Base-by-base conservation (phyloP, 495 filamentous ascomycete species). In the Trichoderma gamsii region DNA sequence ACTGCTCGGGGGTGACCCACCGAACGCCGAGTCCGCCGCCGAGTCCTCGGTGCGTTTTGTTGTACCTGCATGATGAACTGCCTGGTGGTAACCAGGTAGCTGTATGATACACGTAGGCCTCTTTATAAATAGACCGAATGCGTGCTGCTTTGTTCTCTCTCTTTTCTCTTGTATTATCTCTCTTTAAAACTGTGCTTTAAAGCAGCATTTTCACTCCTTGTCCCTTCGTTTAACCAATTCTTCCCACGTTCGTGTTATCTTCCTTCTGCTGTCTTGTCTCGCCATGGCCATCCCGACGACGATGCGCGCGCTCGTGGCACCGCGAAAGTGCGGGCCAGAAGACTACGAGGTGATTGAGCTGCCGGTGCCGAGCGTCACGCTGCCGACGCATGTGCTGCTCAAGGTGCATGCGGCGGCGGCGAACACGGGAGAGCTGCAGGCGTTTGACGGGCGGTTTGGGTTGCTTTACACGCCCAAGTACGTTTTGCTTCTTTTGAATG, bases 351-450 rank as follows among this genome's bases (percentile, higher is more conserved):
- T 86, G 32, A 38, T 73, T 11, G 76, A 79, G n/a, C 65, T 84
- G 25, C 80, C 81, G 0, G 70, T 77, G 18, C 84, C 83, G 0
- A 72, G 72, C 65, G 74, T 85, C 64, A 71, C 67, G 2, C 65
- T 73, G 16, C 75, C 81, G 3, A 73, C 79, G 67, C 79, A 86
- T 61, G 70, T 86, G 13, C 71, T 88, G 8, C 79, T 88, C 70
- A 78, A 77, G 65, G 76, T 86, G 9, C 75, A 84, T 67, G 85
- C 83, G 23, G 81, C 78, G 0, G 76, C 75, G 43, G 73, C 87
- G 64, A 77, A 80, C 64, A 82, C 84, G 0, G 77, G 82, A 7
- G 84, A 87, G 70, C 79, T 83, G 2, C 83, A 84, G 68, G 2
- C 27, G 15, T 21, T 64, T 11, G 70, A 68, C 0, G 77, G 77